Conservation (phyloP, 352 stramenopile genomes). For the Pythium graminicola region DNA sequence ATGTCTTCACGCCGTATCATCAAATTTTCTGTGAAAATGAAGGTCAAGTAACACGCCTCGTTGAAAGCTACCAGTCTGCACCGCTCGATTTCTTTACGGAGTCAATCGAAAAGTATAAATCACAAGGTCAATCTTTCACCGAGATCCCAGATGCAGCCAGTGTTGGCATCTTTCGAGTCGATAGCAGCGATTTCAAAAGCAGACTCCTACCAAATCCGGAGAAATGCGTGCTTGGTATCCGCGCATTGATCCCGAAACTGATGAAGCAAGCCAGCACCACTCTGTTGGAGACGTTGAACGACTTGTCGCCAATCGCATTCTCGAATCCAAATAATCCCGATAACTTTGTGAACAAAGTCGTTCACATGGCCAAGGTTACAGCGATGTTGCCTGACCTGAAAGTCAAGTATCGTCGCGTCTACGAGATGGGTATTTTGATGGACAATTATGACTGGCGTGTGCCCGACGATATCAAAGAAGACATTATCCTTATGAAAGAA, state of each 20-base stretch:
- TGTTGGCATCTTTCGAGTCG: constrained; percentile 91
- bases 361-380: constrained; percentile 79
- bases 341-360: constrained; percentile 82
- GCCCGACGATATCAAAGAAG: constrained; percentile 88
- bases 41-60: constrained; percentile 49
- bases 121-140: constrained; percentile 70
- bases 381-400: constrained; percentile 63
- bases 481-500: constrained; percentile 93
- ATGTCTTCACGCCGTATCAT: constrained; percentile 86
- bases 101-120: constrained; percentile 77
- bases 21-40: constrained; percentile 86
- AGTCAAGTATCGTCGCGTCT: constrained; percentile 63
- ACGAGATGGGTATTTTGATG: constrained; percentile 88
- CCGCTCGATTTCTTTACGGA: constrained; percentile 76
- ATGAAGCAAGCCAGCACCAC: constrained; percentile 79
- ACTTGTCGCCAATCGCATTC: constrained; percentile 80
- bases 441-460: constrained; percentile 89
- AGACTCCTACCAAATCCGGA: constrained; percentile 84
- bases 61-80: constrained; percentile 61
- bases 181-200: constrained; percentile 84
- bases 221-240: constrained; percentile 80
- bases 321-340: constrained; percentile 61
- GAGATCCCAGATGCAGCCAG: constrained; percentile 78
- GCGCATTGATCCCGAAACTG: constrained; percentile 80
- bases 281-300: constrained; percentile 78